Percentiles rank a stretch among this genome's conserved stretches.
phyloP scores from a whole-genome alignment of 495 filamentous ascomycete species.

The Penicillium desertorum region DNA sequence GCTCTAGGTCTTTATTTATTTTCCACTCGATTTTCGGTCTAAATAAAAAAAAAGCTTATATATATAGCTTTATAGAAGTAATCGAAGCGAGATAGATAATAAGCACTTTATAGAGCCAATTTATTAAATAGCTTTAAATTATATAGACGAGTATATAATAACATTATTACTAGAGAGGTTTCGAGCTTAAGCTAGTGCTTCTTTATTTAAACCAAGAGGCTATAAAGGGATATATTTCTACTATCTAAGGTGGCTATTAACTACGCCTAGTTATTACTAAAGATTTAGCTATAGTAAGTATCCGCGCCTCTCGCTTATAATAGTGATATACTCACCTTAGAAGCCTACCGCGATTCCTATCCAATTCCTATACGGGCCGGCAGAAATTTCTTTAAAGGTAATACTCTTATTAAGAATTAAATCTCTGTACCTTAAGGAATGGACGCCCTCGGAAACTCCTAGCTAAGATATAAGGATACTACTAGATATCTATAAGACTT shows the following conservation, averaged over 20 bases:
- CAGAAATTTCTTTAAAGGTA: slow-evolving; percentile 9
- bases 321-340: neutral
- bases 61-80: neutral
- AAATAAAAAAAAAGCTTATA: neutral
- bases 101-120: neutral
- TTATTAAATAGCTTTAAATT: too few relatives aligned
- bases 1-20: slow-evolving; percentile 1
- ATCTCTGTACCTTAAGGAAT: neutral
- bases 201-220: too few relatives aligned
- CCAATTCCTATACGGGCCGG: slow-evolving; percentile 4
- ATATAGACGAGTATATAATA: too few relatives aligned
- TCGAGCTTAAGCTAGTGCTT: too few relatives aligned
- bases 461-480: neutral
- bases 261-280: neutral
- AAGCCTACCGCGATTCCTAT: slow-evolving; percentile 5
- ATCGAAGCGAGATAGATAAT: slow-evolving; percentile 1
- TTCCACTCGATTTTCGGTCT: slow-evolving; percentile 1
- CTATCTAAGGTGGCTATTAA: too few relatives aligned
- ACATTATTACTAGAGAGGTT: too few relatives aligned
- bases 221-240: too few relatives aligned
- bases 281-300: neutral
- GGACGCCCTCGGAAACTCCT: neutral
- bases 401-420: neutral
- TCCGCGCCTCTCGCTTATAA: neutral
- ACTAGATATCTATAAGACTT: neutral